Evolutionary conservation across 768 basidiomycete species (phyloP).

Genomic region (Galerina marginata): DNA sequence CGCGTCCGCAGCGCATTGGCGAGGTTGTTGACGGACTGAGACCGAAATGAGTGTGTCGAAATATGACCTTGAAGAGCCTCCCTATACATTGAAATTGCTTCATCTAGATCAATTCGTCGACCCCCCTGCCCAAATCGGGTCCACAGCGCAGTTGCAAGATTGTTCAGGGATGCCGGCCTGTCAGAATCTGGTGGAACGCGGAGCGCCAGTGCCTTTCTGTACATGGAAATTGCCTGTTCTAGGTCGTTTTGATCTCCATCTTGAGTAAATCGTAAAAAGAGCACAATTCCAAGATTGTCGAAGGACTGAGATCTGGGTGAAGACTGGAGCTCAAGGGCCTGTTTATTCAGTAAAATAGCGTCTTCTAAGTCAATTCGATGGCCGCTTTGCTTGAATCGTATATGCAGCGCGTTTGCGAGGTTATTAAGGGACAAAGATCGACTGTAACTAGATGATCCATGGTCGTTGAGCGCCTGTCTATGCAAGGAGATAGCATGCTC

Average conservation of each 20-base stretch:
- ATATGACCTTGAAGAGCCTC: neutral
- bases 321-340: too few relatives aligned
- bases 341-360: too few relatives aligned
- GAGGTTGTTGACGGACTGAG: slow-evolving; percentile 6
- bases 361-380: too few relatives aligned
- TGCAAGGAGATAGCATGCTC: too few relatives aligned
- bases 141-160: neutral
- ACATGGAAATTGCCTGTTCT: neutral
- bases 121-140: neutral
- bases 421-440: too few relatives aligned
- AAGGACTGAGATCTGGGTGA: too few relatives aligned
- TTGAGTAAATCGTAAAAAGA: neutral
- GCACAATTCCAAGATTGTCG: neutral
- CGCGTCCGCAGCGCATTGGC: slow-evolving; percentile 5
- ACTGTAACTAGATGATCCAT: too few relatives aligned
- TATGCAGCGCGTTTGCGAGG: too few relatives aligned
- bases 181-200: neutral
- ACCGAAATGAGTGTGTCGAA: neutral
- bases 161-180: neutral
- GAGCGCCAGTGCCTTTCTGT: neutral
- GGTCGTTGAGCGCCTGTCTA: too few relatives aligned
- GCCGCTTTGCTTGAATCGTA: too few relatives aligned
- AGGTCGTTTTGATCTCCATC: neutral
- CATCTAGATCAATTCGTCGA: slow-evolving; percentile 3
- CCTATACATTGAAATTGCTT: slow-evolving; percentile 7